Base-by-base conservation (phyloP, 2,329 filamentous ascomycete genomes). In the Elsinoe necatrix region DNA sequence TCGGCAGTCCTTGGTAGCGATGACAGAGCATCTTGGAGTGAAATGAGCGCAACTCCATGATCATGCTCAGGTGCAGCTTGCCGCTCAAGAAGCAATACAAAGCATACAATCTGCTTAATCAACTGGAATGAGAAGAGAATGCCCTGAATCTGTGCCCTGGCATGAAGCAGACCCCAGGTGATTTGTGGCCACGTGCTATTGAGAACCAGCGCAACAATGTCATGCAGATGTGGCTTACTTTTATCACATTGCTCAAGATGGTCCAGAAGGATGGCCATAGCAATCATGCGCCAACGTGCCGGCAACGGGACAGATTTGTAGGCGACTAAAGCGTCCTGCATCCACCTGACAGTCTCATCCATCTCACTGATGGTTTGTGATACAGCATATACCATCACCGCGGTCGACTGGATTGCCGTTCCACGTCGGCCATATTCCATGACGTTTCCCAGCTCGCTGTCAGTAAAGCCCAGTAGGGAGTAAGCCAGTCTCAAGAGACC, bases 81-180 rank as follows among this genome's bases (percentile, higher is more conserved):
- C 14, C 2, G 2, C 7, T 27, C n/a, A 20, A 55, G 21, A 12
- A 39, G 16, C 3, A 37, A 21, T 9, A 47, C 37, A 4, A 59
- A 14, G 1, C 55, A 43, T 9, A 70, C 56, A 8, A 72, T 63
- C 55, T 76, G 74, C 21, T 65, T 65, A 12, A 75, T 63, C 55
- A 76, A 69, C 2, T 73, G 66, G 0, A 76, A 47, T 0, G 73
- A 75, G 58, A 76, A 76, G 5, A 73, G 63, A 1, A 66, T 65
- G 4, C 73, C 72, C 51, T 76, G 72, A 4, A 72, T 59, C 20
- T 72, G 67, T 8, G 72, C 72, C 4, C 62, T 63, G 4, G 74
- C 61, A 23, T 75, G 73, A 4, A 75, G 58, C 4, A 66, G 66
- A 0, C 63, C 59, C 73, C 72, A 75, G 4, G 60, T 59, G 3